phyloP scores from a whole-genome alignment of 2,329 filamentous ascomycete species.

The Aspergillus amoenus region DNA sequence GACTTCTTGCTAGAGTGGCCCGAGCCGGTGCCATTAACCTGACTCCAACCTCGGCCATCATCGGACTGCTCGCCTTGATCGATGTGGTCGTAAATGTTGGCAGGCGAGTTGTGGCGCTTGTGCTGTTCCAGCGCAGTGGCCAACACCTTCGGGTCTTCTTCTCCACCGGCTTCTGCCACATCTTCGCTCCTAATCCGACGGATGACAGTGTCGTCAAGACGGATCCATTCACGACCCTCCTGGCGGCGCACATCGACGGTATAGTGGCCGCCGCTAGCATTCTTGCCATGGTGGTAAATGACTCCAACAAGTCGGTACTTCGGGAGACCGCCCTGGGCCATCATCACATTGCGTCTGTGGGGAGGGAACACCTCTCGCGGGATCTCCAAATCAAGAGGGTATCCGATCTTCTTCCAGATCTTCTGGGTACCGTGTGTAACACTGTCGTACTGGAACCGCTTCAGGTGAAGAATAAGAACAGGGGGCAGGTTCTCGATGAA shows the following conservation, averaged over 20 bases:
- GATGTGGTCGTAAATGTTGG: slow-evolving; percentile 73
- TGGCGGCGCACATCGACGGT: slow-evolving; percentile 95
- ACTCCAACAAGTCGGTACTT: slow-evolving; percentile 85
- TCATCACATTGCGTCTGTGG: slow-evolving; percentile 66
- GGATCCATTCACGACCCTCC: slow-evolving; percentile 93
- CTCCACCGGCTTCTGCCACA: slow-evolving; percentile 79
- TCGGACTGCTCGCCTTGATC: slow-evolving; percentile 67
- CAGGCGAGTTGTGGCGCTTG: slow-evolving; percentile 51
- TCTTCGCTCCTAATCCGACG: slow-evolving; percentile 82
- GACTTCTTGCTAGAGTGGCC: slow-evolving; percentile 66
- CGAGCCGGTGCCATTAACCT: slow-evolving; percentile 66
- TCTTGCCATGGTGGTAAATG: slow-evolving; percentile 97
- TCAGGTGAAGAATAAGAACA: slow-evolving; percentile 90
- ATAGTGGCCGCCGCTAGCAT: slow-evolving; percentile 93
- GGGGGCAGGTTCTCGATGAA: slow-evolving; percentile 90
- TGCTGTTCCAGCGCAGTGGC: slow-evolving; percentile 66
- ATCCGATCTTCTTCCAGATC: slow-evolving; percentile 97
- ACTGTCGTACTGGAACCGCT: slow-evolving; percentile 94
- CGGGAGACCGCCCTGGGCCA: slow-evolving; percentile 67
- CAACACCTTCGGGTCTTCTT: slow-evolving; percentile 73
- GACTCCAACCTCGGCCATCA: slow-evolving; percentile 70
- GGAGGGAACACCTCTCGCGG: slow-evolving; percentile 84
- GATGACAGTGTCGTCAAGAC: slow-evolving; percentile 90
- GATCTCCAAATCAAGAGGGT: slow-evolving; percentile 91
- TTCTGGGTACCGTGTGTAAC: slow-evolving; percentile 82